phyloP scores from a whole-genome alignment of 2,329 filamentous ascomycete genomes.

The Colletotrichum paranaense region DNA sequence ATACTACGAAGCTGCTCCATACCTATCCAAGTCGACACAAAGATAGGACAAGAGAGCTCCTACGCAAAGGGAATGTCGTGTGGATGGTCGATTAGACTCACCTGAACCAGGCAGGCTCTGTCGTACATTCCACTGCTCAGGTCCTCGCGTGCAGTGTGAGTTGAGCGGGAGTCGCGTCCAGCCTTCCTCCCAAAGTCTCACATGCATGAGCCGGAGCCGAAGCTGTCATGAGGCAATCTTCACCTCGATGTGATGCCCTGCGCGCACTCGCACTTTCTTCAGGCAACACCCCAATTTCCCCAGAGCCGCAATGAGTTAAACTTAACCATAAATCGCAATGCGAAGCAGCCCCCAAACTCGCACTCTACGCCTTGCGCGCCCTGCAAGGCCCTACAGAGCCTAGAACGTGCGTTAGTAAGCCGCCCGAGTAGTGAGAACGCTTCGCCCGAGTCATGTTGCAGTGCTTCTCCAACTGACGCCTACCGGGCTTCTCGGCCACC shows the following conservation, averaged over 20 bases:
- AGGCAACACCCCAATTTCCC: not conserved
- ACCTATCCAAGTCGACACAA: not conserved
- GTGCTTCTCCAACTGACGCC: not conserved
- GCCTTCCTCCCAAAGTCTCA: not conserved
- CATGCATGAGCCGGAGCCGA: no score
- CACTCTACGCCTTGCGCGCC: not conserved
- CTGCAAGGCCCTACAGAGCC: not conserved
- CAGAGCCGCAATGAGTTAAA: not conserved
- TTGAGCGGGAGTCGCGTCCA: no score
- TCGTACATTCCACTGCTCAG: not conserved
- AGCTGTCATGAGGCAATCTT: not conserved
- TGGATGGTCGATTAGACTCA: not conserved
- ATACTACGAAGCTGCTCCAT: not conserved
- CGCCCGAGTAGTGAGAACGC: not conserved
- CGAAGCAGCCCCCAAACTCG: not conserved
- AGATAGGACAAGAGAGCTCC: no score
- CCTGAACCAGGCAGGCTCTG: not conserved
- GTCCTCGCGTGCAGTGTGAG: not conserved
- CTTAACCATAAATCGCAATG: slow-evolving; percentile 7
- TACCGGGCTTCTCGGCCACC: slow-evolving; percentile 21
- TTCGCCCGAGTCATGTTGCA: not conserved
- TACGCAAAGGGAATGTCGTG: no score
- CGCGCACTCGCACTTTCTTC: not conserved
- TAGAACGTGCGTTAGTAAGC: slow-evolving; percentile 1
- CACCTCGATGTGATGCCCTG: not conserved